phyloP scores from a whole-genome alignment of 2,329 filamentous ascomycete species.

The Colletotrichum simmondsii region DNA sequence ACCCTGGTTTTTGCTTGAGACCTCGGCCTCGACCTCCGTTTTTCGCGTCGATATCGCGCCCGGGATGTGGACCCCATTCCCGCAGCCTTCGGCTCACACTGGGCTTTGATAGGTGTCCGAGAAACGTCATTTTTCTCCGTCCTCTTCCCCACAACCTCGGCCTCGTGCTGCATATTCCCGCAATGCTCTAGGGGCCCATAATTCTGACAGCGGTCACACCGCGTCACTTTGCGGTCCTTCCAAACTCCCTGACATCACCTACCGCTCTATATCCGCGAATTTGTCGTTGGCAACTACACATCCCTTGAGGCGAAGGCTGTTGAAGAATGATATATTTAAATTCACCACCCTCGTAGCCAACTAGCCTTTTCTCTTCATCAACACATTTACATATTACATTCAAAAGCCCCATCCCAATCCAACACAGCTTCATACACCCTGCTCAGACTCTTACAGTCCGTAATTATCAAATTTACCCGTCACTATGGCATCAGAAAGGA shows the following conservation, averaged over 20 bases:
- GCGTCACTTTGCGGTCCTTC: background rate
- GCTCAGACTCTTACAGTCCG: background rate
- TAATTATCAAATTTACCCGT: background rate
- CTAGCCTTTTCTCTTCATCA: no score
- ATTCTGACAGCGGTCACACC: background rate
- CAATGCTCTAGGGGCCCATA: background rate
- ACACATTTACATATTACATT: no score
- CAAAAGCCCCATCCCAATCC: no score
- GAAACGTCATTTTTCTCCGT: slow-evolving; percentile 2
- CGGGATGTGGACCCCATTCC: background rate
- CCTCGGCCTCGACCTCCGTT: background rate
- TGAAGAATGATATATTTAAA: no score
- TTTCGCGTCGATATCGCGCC: background rate
- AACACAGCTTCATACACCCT: no score
- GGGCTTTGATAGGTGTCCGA: no score
- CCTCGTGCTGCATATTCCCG: slow-evolving; percentile 1
- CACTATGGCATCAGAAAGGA: slow-evolving; percentile 16
- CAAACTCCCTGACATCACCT: no score
- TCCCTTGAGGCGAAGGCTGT: no score
- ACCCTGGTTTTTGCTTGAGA: background rate
- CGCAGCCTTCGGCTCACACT: no score
- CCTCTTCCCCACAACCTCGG: background rate
- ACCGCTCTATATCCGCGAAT: no score
- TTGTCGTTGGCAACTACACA: no score
- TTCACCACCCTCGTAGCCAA: no score